A percentile compares a stretch with the other conserved stretches of the same genome.
Conservation (phyloP, 1,284 basidiomycete genomes). For the Ganoderma meredithae region DNA sequence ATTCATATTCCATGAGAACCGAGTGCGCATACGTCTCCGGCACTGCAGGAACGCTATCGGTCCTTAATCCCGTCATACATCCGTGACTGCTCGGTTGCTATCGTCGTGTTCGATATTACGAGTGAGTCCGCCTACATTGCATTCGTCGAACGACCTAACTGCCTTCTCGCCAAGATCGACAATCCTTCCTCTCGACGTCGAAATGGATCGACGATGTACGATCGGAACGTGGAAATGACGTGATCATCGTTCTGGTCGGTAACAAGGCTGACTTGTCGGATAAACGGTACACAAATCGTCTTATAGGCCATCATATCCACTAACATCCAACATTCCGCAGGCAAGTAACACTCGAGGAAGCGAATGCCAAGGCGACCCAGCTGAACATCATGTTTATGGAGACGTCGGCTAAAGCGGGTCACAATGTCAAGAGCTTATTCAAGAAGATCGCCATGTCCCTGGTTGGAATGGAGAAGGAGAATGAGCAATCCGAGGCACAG, state of each 20-base stretch:
- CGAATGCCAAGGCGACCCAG: slow-evolving; percentile 92
- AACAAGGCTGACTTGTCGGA: slow-evolving; percentile 99
- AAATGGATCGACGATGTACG: slow-evolving; percentile 99
- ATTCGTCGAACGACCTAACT: not conserved
- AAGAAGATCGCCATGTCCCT: slow-evolving; percentile 99
- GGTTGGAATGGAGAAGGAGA: slow-evolving; percentile 93
- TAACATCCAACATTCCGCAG: slow-evolving; percentile 49
- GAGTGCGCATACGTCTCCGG: slow-evolving; percentile 9
- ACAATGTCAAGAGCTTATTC: slow-evolving; percentile 99
- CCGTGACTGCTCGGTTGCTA: slow-evolving; percentile 97
- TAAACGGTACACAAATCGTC: slow-evolving; percentile 69
- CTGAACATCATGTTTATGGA: slow-evolving; percentile 99
- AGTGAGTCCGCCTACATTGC: slow-evolving; percentile 63
- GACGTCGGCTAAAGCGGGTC: slow-evolving; percentile 98
- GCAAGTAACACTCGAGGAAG: slow-evolving; percentile 99
- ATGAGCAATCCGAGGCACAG: slow-evolving; percentile 64
- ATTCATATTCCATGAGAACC: not conserved
- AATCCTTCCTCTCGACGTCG: slow-evolving; percentile 95
- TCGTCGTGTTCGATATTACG: slow-evolving; percentile 99
- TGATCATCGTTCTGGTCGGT: slow-evolving; percentile 98
- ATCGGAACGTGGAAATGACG: slow-evolving; percentile 96
- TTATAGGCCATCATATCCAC: not conserved
- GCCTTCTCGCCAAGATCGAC: slow-evolving; percentile 70
- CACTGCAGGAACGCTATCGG: slow-evolving; percentile 89
- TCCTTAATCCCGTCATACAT: slow-evolving; percentile 99